A percentile compares a stretch with the other conserved stretches of the same genome.
Conservation (phyloP, 2,329 filamentous ascomycete species). For the Phialophora tarda region DNA sequence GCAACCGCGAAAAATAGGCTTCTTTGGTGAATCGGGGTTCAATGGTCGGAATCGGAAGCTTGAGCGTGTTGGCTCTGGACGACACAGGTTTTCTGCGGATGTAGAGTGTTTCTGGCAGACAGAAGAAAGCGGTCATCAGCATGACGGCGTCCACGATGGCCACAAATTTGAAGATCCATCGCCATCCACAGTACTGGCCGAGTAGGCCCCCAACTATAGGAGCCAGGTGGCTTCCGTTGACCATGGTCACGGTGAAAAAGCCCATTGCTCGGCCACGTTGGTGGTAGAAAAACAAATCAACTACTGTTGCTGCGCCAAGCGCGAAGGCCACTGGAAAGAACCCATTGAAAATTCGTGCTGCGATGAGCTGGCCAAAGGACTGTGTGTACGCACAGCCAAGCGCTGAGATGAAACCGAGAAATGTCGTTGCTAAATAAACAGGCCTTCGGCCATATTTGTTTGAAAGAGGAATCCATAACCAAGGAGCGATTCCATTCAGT, state of each 20-base stretch:
- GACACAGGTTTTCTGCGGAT: slow-evolving; percentile 22
- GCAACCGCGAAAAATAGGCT: slow-evolving; percentile 34
- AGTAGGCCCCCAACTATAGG: slow-evolving; percentile 40
- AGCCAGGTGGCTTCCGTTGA: slow-evolving; percentile 42
- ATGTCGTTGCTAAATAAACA: slow-evolving; percentile 43
- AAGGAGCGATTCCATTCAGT: slow-evolving; percentile 39
- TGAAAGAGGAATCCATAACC: slow-evolving; percentile 43
- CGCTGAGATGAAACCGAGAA: slow-evolving; percentile 43
- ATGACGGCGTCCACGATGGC: slow-evolving; percentile 42
- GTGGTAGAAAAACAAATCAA: slow-evolving; percentile 45
- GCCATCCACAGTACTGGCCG: slow-evolving; percentile 36
- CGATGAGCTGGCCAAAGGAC: slow-evolving; percentile 30
- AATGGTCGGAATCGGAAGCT: slow-evolving; percentile 5
- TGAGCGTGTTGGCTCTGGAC: slow-evolving; percentile 10
- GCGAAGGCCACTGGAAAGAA: slow-evolving; percentile 43
- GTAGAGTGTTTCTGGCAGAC: slow-evolving; percentile 44
- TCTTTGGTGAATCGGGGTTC: slow-evolving; percentile 19
- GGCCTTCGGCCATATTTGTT: slow-evolving; percentile 47
- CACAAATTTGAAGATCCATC: slow-evolving; percentile 41
- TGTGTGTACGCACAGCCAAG: slow-evolving; percentile 39
- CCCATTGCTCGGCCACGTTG: slow-evolving; percentile 43
- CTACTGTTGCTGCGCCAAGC: slow-evolving; percentile 42
- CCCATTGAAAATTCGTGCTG: slow-evolving; percentile 42
- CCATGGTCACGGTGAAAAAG: slow-evolving; percentile 42
- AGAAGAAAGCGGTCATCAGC: slow-evolving; percentile 40